Evolutionary conservation across 352 stramenopile genomes (phyloP), one percentile per base, ranked within the genome.

Genomic region (Pythium dissotocum): DNA sequence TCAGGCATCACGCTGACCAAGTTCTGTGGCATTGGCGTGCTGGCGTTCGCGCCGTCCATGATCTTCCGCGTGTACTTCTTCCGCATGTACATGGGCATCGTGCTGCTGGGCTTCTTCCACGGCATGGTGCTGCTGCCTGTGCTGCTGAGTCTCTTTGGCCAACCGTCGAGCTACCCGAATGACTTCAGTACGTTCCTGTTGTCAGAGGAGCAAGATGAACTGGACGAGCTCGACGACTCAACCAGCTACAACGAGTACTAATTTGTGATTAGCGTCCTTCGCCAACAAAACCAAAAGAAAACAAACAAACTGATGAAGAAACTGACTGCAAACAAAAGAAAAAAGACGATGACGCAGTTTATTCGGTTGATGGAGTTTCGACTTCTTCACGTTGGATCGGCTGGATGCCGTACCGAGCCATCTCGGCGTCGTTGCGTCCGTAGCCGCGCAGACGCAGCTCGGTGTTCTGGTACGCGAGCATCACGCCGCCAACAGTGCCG

Each of bases 1-100:
- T 96, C 83, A n/a, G 91, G 91, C 32, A 98, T 98, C 65, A 97
- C 91, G 42, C 71, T 98, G 38, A 98, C 91, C 58, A 98, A 98
- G 76, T 83, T 97, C 56, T 94, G 92, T 28, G 91, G 91, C 56
- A 92, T 98, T 52, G 82, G 84, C 9, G 89, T 98, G 32, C 71
- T 98, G 12, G 88, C 88, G 14, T 96, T 97, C 44, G 91, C 91
- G 48, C 89, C 86, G n/a, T 97, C 89, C 36, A 90, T 95, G 77
- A 61, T 98, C 33, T 98, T 98, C 65, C 87, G 88, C 33, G 80
- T 97, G 10, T 98, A 98, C 66, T 98, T 97, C 65, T 98, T 97
- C 79, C 82, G 91, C 61, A 97, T 97, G 91, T 98, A 98, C 72
- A 75, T 96, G 70, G 80, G 80, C 28, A 95, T 97, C 56, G 87